Evolutionary conservation across 495 filamentous ascomycete genomes (phyloP).

Genomic region (Tuber borchii): DNA sequence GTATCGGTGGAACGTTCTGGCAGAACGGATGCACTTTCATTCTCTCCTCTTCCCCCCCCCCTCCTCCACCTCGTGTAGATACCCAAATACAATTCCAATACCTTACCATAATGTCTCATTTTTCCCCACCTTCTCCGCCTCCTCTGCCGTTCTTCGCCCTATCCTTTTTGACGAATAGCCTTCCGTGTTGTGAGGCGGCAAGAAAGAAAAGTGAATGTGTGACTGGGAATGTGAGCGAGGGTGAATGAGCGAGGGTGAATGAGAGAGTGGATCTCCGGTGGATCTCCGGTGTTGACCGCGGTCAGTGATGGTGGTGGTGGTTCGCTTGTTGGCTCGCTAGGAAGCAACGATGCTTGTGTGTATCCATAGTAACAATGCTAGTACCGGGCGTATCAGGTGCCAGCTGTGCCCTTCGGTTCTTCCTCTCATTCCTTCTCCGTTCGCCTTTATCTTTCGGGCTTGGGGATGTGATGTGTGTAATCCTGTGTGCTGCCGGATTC

Average conservation of each 20-base stretch:
- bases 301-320: background rate
- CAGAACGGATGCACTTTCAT: background rate
- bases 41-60: background rate
- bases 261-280: background rate
- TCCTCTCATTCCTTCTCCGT: background rate
- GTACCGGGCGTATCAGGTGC: background rate
- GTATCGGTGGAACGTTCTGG: background rate
- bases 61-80: background rate
- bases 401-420: background rate
- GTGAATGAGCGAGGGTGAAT: background rate
- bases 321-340: background rate
- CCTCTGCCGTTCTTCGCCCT: background rate
- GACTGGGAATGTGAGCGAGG: background rate
- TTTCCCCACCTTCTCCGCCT: background rate
- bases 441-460: conserved; percentile 3
- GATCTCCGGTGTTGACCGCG: background rate
- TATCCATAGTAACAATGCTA: background rate
- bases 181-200: background rate
- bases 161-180: background rate
- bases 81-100: background rate
- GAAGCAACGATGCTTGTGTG: background rate
- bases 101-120: background rate
- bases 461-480: background rate
- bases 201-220: background rate
- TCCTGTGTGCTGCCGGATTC: background rate